Evolutionary conservation across 371 early-diverging fungal genomes (phyloP).

Genomic region (Chytridium lagenaria): DNA sequence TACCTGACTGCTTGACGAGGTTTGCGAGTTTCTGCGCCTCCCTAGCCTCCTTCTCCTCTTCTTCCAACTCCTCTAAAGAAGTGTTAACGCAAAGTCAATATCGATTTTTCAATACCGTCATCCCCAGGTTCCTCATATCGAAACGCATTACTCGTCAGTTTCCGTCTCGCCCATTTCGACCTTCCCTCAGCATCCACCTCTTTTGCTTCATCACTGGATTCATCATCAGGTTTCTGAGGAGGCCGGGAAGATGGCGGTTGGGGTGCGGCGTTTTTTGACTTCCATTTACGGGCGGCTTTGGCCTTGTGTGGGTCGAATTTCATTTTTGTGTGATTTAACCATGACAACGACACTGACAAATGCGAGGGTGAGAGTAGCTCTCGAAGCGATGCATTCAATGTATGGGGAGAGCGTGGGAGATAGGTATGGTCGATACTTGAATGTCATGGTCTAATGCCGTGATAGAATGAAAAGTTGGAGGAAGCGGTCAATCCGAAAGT

Average conservation of each 20-base stretch:
- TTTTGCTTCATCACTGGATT: background rate
- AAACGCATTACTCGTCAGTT: slow-evolving; percentile 7
- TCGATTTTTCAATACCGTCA: background rate
- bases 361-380: slow-evolving; percentile 23
- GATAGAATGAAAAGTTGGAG: slow-evolving; percentile 49
- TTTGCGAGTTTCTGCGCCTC: background rate
- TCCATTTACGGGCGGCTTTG: slow-evolving; percentile 8
- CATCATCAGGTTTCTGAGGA: background rate
- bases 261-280: background rate
- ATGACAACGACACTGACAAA: background rate
- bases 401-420: slow-evolving; percentile 36
- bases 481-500: slow-evolving; percentile 30
- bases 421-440: slow-evolving; percentile 24
- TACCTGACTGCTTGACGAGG: background rate
- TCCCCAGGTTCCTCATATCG: slow-evolving; percentile 12
- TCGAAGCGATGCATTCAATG: slow-evolving; percentile 40
- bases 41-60: slow-evolving; percentile 6
- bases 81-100: background rate
- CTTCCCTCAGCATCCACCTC: background rate
- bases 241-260: background rate
- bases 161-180: background rate
- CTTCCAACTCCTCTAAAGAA: slow-evolving; percentile 6
- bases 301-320: slow-evolving; percentile 1
- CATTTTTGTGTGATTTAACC: background rate
- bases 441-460: background rate